Evolutionary conservation across 2,329 filamentous ascomycete genomes (phyloP), one percentile per base, ranked within the genome.

Genomic region (Colletotrichum sp.): DNA sequence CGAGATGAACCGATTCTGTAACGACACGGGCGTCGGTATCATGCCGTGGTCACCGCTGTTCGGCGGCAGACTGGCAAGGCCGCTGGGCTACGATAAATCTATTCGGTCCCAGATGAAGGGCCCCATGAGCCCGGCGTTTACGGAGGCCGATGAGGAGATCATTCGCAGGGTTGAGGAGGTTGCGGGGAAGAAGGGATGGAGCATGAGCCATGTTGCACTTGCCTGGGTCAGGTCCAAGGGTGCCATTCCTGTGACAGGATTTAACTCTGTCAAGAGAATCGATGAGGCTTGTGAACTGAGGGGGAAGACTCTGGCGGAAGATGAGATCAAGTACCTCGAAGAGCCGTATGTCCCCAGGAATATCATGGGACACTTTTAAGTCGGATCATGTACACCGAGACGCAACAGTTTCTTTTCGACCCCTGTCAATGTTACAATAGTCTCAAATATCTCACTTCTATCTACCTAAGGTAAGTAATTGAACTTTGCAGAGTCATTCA

Each of bases 1-100:
- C n/a, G 84, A 86, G 74, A 86, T 85, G 83, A 84, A 78, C 47
- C 78, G 80, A 2, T 86, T 82, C 72, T 87, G 85, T 64, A 82
- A 84, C 7, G 81, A 81, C 33, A 86, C 83, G 3, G 83, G 83
- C 6, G 83, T 84, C 36, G 83, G 82, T 3, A 62, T 84, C n/a
- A 68, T 77, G n/a, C 76, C 73, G 21, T 76, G 66, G 69, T 76
- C 75, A 1, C 75, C 75, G 6, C 62, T 75, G 16, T 62, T 33
- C 8, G 73, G 69, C 18, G 73, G 73, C 7, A 70, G 63, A 6
- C 55, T 76, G 36, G 63, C 58, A 11, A 55, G 73, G 54, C 12
- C 73, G 5, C 21, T 65, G 27, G 29, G 61, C 15, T 38, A 71
- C 3, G 38, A 68, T 3, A 38, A 63, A 21, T 36, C 55, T 18